Conservation (phyloP, 2,329 filamentous ascomycete species). For the Cercospora janseana region DNA sequence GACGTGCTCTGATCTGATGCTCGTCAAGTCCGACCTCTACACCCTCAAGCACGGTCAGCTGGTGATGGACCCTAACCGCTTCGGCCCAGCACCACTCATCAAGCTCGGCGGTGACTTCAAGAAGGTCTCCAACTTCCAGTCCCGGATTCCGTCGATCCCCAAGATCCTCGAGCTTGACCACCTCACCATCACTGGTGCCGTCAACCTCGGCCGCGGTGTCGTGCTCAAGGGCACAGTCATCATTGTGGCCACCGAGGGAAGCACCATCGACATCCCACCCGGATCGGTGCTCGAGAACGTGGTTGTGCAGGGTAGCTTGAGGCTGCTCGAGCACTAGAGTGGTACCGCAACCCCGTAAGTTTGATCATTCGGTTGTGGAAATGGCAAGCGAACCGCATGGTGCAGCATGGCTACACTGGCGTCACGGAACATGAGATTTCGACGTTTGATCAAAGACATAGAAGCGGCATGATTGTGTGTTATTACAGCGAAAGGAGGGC, state of each 20-base stretch:
- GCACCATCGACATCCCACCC: slow-evolving; percentile 95
- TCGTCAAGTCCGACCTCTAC: slow-evolving; percentile 99
- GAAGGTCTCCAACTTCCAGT: slow-evolving; percentile 97
- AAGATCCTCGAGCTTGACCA: slow-evolving; percentile 92
- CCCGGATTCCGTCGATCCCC: slow-evolving; percentile 80
- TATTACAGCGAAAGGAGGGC: slow-evolving; percentile 13
- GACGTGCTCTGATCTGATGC: slow-evolving; percentile 98
- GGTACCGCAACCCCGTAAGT: neutral
- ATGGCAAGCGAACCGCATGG: neutral
- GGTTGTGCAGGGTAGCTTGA: slow-evolving; percentile 94
- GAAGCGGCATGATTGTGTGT: slow-evolving; percentile 11
- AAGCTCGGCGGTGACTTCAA: slow-evolving; percentile 99
- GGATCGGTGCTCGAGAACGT: slow-evolving; percentile 98
- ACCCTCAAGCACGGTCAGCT: slow-evolving; percentile 98
- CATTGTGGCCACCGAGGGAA: slow-evolving; percentile 95
- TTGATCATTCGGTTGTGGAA: neutral
- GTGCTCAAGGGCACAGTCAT: slow-evolving; percentile 98
- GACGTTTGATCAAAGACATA: slow-evolving; percentile 8
- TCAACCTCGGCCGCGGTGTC: slow-evolving; percentile 93
- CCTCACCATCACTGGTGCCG: slow-evolving; percentile 93
- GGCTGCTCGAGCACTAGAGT: slow-evolving; percentile 64
- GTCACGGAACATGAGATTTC: slow-evolving; percentile 9
- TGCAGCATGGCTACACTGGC: slow-evolving; percentile 11
- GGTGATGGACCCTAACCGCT: slow-evolving; percentile 92
- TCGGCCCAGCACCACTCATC: slow-evolving; percentile 94